These are phyloP conservation scores for Omphalea diandra DNA, from an alignment of 441 rosid species.

Conservation along the genomic window DNA sequence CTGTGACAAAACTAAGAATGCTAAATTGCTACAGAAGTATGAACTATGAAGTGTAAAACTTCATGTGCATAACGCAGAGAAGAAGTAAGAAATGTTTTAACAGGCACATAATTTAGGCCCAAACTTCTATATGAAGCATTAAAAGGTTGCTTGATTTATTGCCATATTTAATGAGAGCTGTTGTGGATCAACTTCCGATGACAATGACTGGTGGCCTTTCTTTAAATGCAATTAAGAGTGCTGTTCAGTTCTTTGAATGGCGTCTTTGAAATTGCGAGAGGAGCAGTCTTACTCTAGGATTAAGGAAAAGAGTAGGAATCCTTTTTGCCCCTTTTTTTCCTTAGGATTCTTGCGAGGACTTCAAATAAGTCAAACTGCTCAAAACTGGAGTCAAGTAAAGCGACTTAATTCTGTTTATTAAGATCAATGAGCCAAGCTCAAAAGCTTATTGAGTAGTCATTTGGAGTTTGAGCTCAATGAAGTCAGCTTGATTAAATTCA, in stretches of 20 bases:
- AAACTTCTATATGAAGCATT: neutral
- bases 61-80: neutral
- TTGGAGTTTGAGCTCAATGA: neutral
- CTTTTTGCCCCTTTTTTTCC: neutral
- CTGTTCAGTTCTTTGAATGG: neutral
- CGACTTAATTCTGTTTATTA: no score
- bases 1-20: neutral
- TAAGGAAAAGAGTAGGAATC: neutral
- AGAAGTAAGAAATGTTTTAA: neutral
- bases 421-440: slow-evolving; percentile 1
- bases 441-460: neutral
- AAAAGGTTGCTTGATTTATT: neutral
- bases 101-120: neutral
- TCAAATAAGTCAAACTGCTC: neutral
- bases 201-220: no score
- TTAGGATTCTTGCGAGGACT: neutral
- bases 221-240: no score
- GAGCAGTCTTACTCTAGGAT: neutral
- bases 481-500: neutral
- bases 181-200: no score
- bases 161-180: neutral
- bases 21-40: neutral
- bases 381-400: neutral
- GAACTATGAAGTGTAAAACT: neutral
- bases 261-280: neutral